Conservation (phyloP, 1,284 basidiomycete species). For the Leccinum pachyderme region DNA sequence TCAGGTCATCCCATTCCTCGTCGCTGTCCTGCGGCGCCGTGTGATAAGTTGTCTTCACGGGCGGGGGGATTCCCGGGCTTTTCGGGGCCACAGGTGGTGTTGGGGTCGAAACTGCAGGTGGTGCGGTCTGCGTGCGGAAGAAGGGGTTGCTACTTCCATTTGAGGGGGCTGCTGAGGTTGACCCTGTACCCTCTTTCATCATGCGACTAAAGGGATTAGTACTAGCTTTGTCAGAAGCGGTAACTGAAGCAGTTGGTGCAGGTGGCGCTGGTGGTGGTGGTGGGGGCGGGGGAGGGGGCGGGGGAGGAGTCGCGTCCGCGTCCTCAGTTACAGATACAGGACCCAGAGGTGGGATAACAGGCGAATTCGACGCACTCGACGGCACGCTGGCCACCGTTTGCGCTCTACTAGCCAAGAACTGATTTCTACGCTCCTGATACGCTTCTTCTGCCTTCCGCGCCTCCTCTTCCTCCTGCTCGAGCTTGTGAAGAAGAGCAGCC, state of each 20-base stretch:
- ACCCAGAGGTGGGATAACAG: conserved; percentile 23
- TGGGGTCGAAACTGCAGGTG: conserved; percentile 27
- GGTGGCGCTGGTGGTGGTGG: conserved; percentile 20
- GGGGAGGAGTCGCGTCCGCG: conserved; percentile 14
- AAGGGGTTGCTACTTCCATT: conserved; percentile 54
- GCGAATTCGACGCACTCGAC: conserved; percentile 1
- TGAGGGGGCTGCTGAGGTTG: conserved; percentile 24
- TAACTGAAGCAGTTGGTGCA: conserved; percentile 28
- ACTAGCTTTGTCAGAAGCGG: conserved; percentile 39
- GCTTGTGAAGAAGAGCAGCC: conserved; percentile 57
- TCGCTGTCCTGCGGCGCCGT: conserved; percentile 60
- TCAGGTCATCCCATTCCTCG: conserved; percentile 84
- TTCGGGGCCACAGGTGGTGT: conserved; percentile 33
- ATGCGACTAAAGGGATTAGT: conserved; percentile 74
- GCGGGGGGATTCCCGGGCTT: conserved; percentile 43
- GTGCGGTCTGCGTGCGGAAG: conserved; percentile 45
- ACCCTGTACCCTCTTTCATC: conserved; percentile 45
- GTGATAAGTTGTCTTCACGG: conserved; percentile 55
- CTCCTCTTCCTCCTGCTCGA: conserved; percentile 76
- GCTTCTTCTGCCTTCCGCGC: conserved; percentile 61
- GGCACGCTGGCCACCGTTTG: conserved; percentile 14
- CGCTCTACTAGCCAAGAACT: conserved; percentile 43
- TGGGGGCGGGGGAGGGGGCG: conserved; percentile 36
- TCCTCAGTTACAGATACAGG: conserved; percentile 30
- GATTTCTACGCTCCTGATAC: conserved; percentile 46